Evolutionary conservation across 768 basidiomycete species (phyloP), one percentile per base, ranked within the genome.

Genomic region (Hericium coralloides): DNA sequence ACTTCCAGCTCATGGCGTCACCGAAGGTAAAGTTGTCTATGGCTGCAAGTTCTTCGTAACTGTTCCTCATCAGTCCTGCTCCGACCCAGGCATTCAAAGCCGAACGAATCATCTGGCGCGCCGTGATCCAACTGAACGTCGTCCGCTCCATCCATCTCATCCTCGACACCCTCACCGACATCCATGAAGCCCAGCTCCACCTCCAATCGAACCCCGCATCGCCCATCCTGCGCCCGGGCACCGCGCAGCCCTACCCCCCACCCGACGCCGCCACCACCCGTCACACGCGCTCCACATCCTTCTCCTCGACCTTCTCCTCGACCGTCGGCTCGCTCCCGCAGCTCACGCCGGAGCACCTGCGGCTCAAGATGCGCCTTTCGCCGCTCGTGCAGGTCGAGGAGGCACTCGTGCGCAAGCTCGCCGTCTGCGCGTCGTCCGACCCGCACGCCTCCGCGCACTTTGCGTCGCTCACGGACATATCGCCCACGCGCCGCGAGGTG

Each of bases 71-170:
- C 49, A 47, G 47, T 12, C 9, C 38, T 18, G 25, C 12, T 17
- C 22, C 38, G 38, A 31, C 10, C 41, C 53, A 54, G 39, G 49
- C 50, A 7, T 89, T 87, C 80, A 76, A 76, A 50, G 73, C 74
- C 49, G 87, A 92, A 64, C 82, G 87, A n/a, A 72, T 78, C n/a
- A 83, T 84, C 37, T 92, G 89, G 89, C 79, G 86, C 36, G 75
- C 83, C 0, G 84, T 91, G 53, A 79, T 92, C 15, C 87, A 88
- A 58, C 81, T 92, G 47, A 77, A 76, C 62, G 68, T 77, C 61
- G 74, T 76, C 52, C 71, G 72, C 55, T 77, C 76, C 12, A 68
- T 77, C 50, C 68, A 73, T 36, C 60, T 68, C 56, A 74, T 77
- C 63, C 70, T 76, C 56, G 70, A 74, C 23, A 67, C 69, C 55